These are phyloP conservation scores for Hydnum rufescens DNA, from an alignment of 768 basidiomycete genomes.

Conservation along the genomic window DNA sequence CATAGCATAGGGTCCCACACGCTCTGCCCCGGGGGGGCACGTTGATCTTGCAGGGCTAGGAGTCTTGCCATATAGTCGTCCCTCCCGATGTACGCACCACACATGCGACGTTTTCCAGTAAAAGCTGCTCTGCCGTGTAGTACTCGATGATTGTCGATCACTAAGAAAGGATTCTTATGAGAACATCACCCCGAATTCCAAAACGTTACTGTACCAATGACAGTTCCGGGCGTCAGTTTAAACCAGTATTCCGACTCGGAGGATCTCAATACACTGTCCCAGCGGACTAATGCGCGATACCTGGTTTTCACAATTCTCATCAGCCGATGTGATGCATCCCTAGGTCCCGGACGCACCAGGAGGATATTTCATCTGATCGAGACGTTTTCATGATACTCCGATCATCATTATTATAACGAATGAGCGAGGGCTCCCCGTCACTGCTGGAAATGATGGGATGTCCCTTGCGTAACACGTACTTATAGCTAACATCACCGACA, in stretches of 20 bases:
- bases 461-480: neutral
- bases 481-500: conserved; percentile 34
- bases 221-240: conserved; percentile 71
- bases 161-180: conserved; percentile 21
- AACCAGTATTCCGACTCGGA: conserved; percentile 84
- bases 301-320: conserved; percentile 18
- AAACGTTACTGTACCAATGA: conserved; percentile 34
- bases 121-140: conserved; percentile 89
- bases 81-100: conserved; percentile 81
- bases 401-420: conserved; percentile 93
- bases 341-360: neutral
- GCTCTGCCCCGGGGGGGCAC: neutral
- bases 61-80: conserved; percentile 82
- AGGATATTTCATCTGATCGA: conserved; percentile 30
- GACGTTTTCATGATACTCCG: conserved; percentile 61
- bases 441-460: neutral
- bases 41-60: conserved; percentile 13
- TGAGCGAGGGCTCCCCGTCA: conserved; percentile 40
- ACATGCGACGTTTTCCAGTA: conserved; percentile 73
- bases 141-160: conserved; percentile 84
- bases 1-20: neutral
- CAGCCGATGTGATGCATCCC: neutral
- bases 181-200: too few species aligned
- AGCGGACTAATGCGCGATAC: conserved; percentile 64
- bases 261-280: conserved; percentile 57